phyloP scores from a whole-genome alignment of 1,139 yeast species.

The Wickerhamomyces sp. region DNA sequence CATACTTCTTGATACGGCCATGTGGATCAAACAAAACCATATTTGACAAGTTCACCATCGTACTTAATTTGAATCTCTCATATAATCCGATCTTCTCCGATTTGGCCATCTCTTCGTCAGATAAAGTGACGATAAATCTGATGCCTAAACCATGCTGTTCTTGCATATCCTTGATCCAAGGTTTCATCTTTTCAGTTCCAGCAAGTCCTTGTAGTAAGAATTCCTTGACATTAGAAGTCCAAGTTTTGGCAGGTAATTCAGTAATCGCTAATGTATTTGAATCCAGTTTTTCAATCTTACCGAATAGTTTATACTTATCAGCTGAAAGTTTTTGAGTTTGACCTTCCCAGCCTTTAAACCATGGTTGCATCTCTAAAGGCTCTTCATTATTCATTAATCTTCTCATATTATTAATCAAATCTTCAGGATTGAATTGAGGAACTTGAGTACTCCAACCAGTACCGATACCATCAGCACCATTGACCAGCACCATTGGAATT shows the following conservation, averaged over 20 bases:
- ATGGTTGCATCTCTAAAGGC: constrained; percentile 73
- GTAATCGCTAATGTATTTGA: constrained; percentile 81
- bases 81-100: constrained; percentile 69
- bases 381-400: constrained; percentile 72
- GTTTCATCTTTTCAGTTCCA: constrained; percentile 63
- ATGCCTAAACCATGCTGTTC: constrained; percentile 88
- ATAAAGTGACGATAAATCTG: constrained; percentile 70
- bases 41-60: constrained; percentile 67
- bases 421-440: constrained; percentile 86
- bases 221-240: constrained; percentile 91
- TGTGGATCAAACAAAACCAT: constrained; percentile 97
- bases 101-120: constrained; percentile 79
- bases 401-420: constrained; percentile 69
- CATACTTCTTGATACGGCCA: constrained; percentile 83
- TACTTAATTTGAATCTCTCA: constrained; percentile 74
- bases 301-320: constrained; percentile 71
- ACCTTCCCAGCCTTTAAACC: constrained; percentile 98
- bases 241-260: constrained; percentile 86
- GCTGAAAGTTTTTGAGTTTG: constrained; percentile 56
- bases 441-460: constrained; percentile 98
- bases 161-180: constrained; percentile 94
- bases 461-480: constrained; percentile 98
- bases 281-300: constrained; percentile 77
- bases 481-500: constrained; percentile 86
- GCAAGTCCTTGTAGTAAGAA: constrained; percentile 66